Conservation (phyloP, 2,329 filamentous ascomycete species). For the Microascus cirrosus region DNA sequence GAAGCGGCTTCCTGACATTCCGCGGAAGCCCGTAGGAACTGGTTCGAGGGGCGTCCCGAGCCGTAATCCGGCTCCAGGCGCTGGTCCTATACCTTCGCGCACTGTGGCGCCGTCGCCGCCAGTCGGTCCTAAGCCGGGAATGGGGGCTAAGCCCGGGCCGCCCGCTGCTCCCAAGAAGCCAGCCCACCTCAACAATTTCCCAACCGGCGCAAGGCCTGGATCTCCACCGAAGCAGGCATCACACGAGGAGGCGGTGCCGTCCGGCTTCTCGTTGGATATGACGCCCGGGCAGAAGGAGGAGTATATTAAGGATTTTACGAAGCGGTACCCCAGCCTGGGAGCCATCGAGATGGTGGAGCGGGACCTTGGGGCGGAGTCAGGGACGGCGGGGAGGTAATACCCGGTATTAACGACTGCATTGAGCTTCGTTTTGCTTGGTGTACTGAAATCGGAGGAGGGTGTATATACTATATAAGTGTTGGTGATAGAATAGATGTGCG, state of each 20-base stretch:
- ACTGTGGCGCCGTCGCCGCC: neutral
- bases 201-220: slow-evolving; percentile 27
- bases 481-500: neutral
- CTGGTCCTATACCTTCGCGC: neutral
- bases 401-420: neutral
- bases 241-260: slow-evolving; percentile 23
- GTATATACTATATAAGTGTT: neutral
- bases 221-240: slow-evolving; percentile 12
- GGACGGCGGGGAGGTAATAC: slow-evolving; percentile 16
- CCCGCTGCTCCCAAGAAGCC: slow-evolving; percentile 50
- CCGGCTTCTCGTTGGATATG: slow-evolving; percentile 38
- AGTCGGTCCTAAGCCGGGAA: neutral
- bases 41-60: slow-evolving; percentile 9
- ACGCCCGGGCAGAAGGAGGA: slow-evolving; percentile 50
- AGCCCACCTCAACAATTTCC: slow-evolving; percentile 45
- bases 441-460: neutral
- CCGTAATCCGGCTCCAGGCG: slow-evolving; percentile 8
- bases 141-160: slow-evolving; percentile 19
- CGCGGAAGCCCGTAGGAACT: slow-evolving; percentile 35
- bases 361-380: slow-evolving; percentile 26
- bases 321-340: slow-evolving; percentile 75
- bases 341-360: slow-evolving; percentile 84
- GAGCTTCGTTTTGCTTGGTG: neutral
- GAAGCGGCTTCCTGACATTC: slow-evolving; percentile 30
- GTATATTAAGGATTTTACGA: slow-evolving; percentile 61